Evolutionary conservation across 192 early-diverging fungal species (phyloP).

Genomic region (Backusella mclennaniae): DNA sequence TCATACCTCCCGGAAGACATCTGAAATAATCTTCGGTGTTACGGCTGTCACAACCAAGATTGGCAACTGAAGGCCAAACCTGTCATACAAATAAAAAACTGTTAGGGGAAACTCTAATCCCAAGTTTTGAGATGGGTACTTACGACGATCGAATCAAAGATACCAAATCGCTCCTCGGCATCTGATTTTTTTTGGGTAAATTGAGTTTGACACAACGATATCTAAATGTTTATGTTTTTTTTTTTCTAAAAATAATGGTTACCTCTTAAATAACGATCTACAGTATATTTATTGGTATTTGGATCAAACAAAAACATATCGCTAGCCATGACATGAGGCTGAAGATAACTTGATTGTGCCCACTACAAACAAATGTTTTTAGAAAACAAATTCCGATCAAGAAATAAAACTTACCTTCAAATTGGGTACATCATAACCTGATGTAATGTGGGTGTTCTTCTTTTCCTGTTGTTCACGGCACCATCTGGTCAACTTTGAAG

Average conservation of each 20-base stretch:
- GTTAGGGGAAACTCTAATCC: not conserved
- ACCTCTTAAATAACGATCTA: constrained; percentile 19
- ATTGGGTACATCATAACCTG: constrained; percentile 12
- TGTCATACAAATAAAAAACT: not conserved
- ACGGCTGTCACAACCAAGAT: constrained; percentile 29
- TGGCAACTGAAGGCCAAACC: constrained; percentile 23
- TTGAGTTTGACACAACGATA: not conserved
- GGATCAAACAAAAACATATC: constrained; percentile 19
- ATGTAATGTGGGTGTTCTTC: constrained; percentile 1
- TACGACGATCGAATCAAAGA: constrained; percentile 24
- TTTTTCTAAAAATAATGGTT: not conserved
- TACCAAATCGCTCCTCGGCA: constrained; percentile 14
- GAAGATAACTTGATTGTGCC: constrained; percentile 18
- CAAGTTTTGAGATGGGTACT: not conserved
- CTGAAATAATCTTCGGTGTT: constrained; percentile 24
- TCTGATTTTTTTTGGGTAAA: not conserved
- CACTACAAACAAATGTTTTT: not conserved
- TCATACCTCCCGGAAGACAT: constrained; percentile 21
- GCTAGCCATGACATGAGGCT: constrained; percentile 20
- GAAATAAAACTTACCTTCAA: constrained; percentile 1
- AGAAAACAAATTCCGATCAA: not conserved
- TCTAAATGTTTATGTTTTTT: not conserved
- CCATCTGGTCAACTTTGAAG: constrained; percentile 8
- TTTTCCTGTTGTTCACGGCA: constrained; percentile 8
- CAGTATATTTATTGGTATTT: constrained; percentile 15